A percentile compares a stretch with the other conserved stretches of the same genome.
phyloP scores from a whole-genome alignment of 257 asterid genomes.

The Nemophila menziesii region DNA sequence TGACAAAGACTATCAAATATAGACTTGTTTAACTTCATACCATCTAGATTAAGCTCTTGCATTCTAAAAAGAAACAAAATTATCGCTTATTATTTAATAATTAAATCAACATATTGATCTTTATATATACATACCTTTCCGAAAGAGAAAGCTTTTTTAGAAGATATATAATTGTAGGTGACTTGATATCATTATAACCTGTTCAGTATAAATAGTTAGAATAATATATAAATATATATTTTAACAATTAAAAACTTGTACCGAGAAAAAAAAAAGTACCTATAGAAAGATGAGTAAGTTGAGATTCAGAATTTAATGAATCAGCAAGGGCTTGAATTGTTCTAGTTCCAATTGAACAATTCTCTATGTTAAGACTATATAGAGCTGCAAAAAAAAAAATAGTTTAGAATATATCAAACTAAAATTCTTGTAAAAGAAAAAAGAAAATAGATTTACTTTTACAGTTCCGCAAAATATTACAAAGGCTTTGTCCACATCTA shows the following conservation, averaged over 20 bases:
- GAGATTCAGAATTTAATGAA: conserved; percentile 59
- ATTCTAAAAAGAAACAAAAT: conserved; percentile 34
- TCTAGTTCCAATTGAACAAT: conserved; percentile 82
- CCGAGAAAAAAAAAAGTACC: conserved; percentile 29
- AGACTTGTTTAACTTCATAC: conserved; percentile 72
- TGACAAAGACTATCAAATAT: conserved; percentile 68
- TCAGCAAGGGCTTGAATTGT: conserved; percentile 81
- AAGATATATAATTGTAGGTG: conserved; percentile 49
- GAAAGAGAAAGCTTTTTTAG: conserved; percentile 53
- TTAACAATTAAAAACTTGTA: background rate
- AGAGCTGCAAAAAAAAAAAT: conserved; percentile 55
- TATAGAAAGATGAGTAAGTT: conserved; percentile 57
- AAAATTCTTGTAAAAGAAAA: conserved; percentile 1
- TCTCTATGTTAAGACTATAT: conserved; percentile 62
- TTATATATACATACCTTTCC: conserved; percentile 30
- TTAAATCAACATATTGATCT: background rate
- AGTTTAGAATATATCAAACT: background rate
- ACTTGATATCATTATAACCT: conserved; percentile 66
- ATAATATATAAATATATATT: no score
- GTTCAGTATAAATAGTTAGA: conserved; percentile 16
- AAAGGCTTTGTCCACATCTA: conserved; percentile 81
- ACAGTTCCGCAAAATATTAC: conserved; percentile 63
- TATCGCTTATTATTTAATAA: background rate
- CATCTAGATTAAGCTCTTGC: conserved; percentile 71
- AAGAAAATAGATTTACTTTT: conserved; percentile 38